Conservation (phyloP, 345 rosid genomes). For the Pistacia atlantica region DNA sequence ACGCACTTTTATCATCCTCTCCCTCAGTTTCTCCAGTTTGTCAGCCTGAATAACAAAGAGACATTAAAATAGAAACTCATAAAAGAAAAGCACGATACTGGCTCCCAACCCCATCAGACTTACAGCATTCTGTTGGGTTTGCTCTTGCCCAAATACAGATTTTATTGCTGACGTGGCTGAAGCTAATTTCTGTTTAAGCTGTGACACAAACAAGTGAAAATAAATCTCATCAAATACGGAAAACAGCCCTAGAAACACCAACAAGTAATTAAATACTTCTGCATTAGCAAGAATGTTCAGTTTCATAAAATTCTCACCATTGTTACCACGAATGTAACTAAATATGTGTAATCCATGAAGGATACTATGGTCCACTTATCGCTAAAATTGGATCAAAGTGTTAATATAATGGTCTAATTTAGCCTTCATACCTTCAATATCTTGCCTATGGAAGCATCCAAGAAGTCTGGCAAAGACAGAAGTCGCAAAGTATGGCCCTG, state of each 20-base stretch:
- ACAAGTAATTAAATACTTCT: too few relatives aligned
- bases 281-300: too few relatives aligned
- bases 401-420: background rate
- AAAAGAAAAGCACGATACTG: constrained; percentile 16
- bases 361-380: too few relatives aligned
- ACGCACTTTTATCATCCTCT: constrained; percentile 96
- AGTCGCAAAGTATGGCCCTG: constrained; percentile 95
- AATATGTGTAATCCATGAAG: too few relatives aligned
- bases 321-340: too few relatives aligned
- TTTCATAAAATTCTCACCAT: too few relatives aligned
- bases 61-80: background rate
- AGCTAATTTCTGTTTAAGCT: constrained; percentile 90
- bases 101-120: constrained; percentile 33
- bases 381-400: too few relatives aligned
- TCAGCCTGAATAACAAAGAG: constrained; percentile 51
- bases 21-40: constrained; percentile 84
- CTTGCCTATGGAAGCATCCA: constrained; percentile 97
- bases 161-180: constrained; percentile 96
- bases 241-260: background rate
- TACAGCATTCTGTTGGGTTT: constrained; percentile 63
- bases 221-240: background rate
- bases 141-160: constrained; percentile 89
- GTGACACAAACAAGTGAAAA: constrained; percentile 29
- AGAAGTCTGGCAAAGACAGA: constrained; percentile 90
- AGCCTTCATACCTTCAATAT: constrained; percentile 69